Conservation (phyloP, 1,284 basidiomycete genomes). For the Naganishia sp. region DNA sequence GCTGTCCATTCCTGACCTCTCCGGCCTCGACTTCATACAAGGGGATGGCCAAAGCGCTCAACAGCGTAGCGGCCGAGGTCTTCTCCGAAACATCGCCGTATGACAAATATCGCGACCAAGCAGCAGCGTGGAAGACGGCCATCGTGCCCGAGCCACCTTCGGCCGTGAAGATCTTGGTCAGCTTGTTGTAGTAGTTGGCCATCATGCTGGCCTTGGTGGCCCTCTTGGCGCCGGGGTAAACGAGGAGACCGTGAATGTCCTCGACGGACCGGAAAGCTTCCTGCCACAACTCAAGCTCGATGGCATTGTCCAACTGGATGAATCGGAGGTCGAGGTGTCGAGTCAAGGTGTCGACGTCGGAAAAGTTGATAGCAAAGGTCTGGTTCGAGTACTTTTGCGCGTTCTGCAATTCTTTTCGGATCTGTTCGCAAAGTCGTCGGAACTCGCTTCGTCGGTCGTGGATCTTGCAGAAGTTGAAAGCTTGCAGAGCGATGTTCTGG, state of each 20-base stretch:
- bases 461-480: conserved; percentile 93
- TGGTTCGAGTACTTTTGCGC: conserved; percentile 96
- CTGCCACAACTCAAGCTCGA: conserved; percentile 98
- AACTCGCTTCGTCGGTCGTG: conserved; percentile 97
- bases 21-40: conserved; percentile 67
- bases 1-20: conserved; percentile 70
- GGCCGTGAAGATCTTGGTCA: conserved; percentile 83
- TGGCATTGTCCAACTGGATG: conserved; percentile 95
- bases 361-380: conserved; percentile 94
- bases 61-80: conserved; percentile 87
- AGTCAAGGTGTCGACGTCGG: conserved; percentile 93
- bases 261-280: conserved; percentile 98
- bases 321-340: conserved; percentile 98
- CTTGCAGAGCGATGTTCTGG: conserved; percentile 96
- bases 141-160: conserved; percentile 64
- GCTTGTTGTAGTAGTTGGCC: conserved; percentile 99
- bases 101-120: conserved; percentile 81
- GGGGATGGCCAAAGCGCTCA: conserved; percentile 91
- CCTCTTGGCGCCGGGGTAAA: conserved; percentile 67
- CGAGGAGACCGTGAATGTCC: conserved; percentile 95
- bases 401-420: conserved; percentile 91
- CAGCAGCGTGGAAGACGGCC: conserved; percentile 93
- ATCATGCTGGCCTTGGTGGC: conserved; percentile 91
- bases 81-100: conserved; percentile 67
- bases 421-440: conserved; percentile 92